Conservation (phyloP, 2,329 filamentous ascomycete genomes). For the Tothia fuscella region DNA sequence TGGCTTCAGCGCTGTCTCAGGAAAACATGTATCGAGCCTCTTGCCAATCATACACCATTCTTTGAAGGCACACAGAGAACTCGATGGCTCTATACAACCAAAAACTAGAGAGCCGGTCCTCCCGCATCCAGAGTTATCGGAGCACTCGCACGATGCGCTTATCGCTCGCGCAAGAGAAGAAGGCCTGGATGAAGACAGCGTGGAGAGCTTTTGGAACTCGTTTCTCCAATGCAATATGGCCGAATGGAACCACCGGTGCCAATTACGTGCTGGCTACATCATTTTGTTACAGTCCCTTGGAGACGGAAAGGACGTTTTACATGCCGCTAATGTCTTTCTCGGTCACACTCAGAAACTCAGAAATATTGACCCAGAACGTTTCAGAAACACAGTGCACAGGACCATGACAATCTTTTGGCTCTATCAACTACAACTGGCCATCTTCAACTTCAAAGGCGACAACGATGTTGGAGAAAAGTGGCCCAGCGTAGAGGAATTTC, state of each 20-base stretch:
- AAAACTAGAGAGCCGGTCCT: not conserved
- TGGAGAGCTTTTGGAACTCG: not conserved
- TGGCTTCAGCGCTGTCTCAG: constrained; percentile 3
- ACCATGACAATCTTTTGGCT: constrained; percentile 9
- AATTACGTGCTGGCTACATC: constrained; percentile 2
- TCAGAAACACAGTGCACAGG: constrained; percentile 1
- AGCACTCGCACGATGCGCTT: not conserved
- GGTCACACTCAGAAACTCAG: not conserved
- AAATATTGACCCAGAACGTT: not conserved
- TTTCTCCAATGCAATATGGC: not conserved
- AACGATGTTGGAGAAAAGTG: not conserved
- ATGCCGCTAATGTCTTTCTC: not conserved
- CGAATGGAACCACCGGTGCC: constrained; percentile 1
- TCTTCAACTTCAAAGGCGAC: not conserved
- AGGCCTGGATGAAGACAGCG: not conserved
- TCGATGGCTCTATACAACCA: not conserved
- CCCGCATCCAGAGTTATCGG: too few relatives aligned
- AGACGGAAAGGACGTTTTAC: not conserved
- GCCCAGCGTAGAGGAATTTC: not conserved
- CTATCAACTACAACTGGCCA: not conserved
- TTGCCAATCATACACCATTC: not conserved
- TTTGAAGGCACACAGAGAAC: not conserved
- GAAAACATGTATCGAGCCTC: not conserved
- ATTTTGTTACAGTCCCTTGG: not conserved
- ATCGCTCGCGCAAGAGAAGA: not conserved